Percentiles rank a stretch among this genome's conserved stretches.
Evolutionary conservation across 805 yeast species (phyloP).

Genomic region (Dipodascopsis uninucleata): DNA sequence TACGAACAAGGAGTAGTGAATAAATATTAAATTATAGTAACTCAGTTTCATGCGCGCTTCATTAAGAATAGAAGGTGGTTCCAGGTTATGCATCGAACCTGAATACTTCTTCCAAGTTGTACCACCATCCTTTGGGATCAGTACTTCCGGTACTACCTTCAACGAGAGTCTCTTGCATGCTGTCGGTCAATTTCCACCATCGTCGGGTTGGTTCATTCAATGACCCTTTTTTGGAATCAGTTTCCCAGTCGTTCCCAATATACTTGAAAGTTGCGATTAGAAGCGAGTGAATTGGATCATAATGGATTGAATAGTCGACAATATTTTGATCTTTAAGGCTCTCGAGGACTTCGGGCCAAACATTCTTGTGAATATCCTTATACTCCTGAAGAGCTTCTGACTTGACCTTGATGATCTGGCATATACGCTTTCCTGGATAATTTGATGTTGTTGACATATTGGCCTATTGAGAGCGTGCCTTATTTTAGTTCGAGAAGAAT

Average conservation of each 20-base stretch:
- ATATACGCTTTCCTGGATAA: conserved; percentile 39
- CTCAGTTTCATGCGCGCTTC: too few relatives aligned
- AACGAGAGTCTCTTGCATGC: conserved; percentile 41
- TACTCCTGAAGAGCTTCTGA: conserved; percentile 42
- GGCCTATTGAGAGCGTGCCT: too few relatives aligned
- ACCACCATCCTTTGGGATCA: conserved; percentile 44
- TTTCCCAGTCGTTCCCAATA: conserved; percentile 41
- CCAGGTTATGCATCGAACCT: conserved; percentile 37
- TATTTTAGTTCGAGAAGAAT: too few relatives aligned
- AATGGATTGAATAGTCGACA: conserved; percentile 44
- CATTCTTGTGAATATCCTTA: conserved; percentile 36
- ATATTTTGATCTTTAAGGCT: conserved; percentile 39
- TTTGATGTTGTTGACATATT: neutral
- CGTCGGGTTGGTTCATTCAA: conserved; percentile 39
- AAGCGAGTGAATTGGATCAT: conserved; percentile 35
- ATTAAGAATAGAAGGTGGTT: too few relatives aligned
- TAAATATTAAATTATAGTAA: too few relatives aligned
- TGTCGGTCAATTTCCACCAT: conserved; percentile 44
- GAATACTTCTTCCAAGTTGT: conserved; percentile 40
- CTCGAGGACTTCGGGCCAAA: conserved; percentile 37
- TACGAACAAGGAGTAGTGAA: too few relatives aligned
- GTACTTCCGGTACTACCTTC: conserved; percentile 40
- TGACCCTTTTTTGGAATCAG: conserved; percentile 38
- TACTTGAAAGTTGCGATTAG: conserved; percentile 42
- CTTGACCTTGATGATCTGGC: conserved; percentile 41